Conservation (phyloP, 495 filamentous ascomycete species). For the Annulohypoxylon moriforme region DNA sequence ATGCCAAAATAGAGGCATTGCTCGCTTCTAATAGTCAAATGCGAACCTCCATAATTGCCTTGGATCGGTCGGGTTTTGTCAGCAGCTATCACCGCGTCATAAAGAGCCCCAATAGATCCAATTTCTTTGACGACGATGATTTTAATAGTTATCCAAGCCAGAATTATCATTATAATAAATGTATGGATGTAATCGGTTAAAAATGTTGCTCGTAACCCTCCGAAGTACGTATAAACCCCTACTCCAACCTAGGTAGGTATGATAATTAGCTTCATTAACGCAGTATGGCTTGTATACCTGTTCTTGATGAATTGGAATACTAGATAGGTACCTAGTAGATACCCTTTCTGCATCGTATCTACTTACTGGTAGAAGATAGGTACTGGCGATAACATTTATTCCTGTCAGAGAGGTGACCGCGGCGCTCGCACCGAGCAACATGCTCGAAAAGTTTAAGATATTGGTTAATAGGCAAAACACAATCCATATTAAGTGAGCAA, state of each 20-base stretch:
- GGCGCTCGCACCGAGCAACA: slow-evolving; percentile 7
- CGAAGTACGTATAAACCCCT: slow-evolving; percentile 9
- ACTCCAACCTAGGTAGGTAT: slow-evolving; percentile 8
- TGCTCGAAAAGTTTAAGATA: slow-evolving; percentile 13
- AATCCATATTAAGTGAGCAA: slow-evolving; percentile 1
- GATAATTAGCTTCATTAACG: neutral
- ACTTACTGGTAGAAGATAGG: slow-evolving; percentile 7
- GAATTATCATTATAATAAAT: slow-evolving; percentile 15
- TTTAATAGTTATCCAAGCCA: slow-evolving; percentile 8
- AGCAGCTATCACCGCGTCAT: neutral
- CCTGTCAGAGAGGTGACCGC: slow-evolving; percentile 5
- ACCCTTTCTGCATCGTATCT: no score
- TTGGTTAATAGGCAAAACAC: slow-evolving; percentile 4
- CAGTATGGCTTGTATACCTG: neutral
- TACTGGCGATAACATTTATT: slow-evolving; percentile 11
- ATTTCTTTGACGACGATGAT: slow-evolving; percentile 11
- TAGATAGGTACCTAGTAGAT: no score
- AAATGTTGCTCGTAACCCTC: slow-evolving; percentile 7
- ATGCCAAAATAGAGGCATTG: slow-evolving; percentile 16
- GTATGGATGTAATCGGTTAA: slow-evolving; percentile 6
- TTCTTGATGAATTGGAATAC: no score
- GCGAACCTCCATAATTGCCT: slow-evolving; percentile 11
- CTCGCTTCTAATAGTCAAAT: slow-evolving; percentile 11
- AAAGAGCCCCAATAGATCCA: slow-evolving; percentile 7
- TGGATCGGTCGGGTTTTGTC: slow-evolving; percentile 1